A percentile compares a stretch with the other conserved stretches of the same genome.
phyloP scores from a whole-genome alignment of 495 filamentous ascomycete species.

The Penicillium samsonianum region DNA sequence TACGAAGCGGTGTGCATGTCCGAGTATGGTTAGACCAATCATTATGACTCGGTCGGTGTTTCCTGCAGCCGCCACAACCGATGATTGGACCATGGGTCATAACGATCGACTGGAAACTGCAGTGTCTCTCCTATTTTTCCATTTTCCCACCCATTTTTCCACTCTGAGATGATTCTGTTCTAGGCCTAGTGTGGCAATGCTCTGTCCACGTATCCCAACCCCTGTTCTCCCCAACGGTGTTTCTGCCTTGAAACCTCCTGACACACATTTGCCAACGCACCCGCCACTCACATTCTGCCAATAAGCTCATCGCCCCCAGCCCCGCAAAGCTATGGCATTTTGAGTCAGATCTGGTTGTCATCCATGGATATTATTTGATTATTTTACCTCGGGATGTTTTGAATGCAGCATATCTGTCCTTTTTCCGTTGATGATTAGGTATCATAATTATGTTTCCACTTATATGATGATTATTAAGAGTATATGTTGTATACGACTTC shows the following conservation, averaged over 20 bases:
- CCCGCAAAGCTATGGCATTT: constrained; percentile 7
- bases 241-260: constrained; percentile 14
- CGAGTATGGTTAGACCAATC: constrained; percentile 1
- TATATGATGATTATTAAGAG: too few relatives aligned
- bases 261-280: constrained; percentile 15
- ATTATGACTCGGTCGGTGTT: neutral
- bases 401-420: neutral
- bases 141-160: neutral
- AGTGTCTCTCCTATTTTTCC: neutral
- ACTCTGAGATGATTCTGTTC: neutral
- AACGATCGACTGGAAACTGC: constrained; percentile 10
- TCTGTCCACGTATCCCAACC: constrained; percentile 11
- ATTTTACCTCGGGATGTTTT: neutral
- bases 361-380: neutral
- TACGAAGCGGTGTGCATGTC: constrained; percentile 12
- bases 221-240: constrained; percentile 4
- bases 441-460: too few relatives aligned
- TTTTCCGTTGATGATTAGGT: neutral
- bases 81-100: constrained; percentile 10
- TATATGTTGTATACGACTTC: too few relatives aligned
- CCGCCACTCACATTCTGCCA: constrained; percentile 2
- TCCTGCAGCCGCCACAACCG: constrained; percentile 12
- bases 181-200: constrained; percentile 13
- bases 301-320: neutral
- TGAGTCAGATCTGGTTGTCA: neutral